Conservation (phyloP, 2,329 filamentous ascomycete species). For the Pezicula carpinea region DNA sequence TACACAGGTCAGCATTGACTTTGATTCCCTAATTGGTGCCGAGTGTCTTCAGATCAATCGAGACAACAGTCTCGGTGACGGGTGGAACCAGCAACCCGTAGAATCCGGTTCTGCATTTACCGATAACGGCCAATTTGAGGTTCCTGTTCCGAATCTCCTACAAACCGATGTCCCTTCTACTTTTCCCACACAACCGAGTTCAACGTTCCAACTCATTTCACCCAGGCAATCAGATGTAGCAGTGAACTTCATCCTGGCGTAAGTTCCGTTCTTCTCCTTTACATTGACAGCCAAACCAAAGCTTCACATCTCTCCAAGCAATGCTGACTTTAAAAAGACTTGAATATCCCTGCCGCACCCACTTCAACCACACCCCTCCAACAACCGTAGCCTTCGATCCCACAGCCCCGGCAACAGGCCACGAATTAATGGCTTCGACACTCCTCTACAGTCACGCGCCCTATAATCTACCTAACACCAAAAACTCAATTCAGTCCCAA, state of each 20-base stretch:
- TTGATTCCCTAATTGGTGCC: constrained; percentile 14
- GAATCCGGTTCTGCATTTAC: neutral
- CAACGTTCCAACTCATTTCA: neutral
- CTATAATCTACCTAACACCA: neutral
- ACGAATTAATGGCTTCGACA: constrained; percentile 24
- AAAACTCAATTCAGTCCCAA: neutral
- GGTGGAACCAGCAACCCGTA: neutral
- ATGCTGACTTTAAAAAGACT: constrained; percentile 9
- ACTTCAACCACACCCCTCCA: constrained; percentile 11
- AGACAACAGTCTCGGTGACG: neutral
- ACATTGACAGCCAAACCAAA: neutral
- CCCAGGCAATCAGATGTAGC: constrained; percentile 9
- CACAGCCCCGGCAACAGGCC: constrained; percentile 9
- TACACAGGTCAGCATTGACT: constrained; percentile 13
- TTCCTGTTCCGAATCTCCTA: neutral
- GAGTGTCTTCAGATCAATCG: constrained; percentile 16
- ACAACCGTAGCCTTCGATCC: constrained; percentile 10
- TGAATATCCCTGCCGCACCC: constrained; percentile 22
- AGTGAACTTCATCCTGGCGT: constrained; percentile 27
- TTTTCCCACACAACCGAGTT: neutral
- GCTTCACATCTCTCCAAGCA: neutral
- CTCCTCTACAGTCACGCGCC: constrained; percentile 18
- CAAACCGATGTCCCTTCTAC: neutral
- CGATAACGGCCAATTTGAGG: neutral
- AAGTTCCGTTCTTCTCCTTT: constrained; percentile 2